Percentiles rank a stretch among this genome's conserved stretches.
phyloP scores from a whole-genome alignment of 768 basidiomycete species.

The Mrakia gelida region DNA sequence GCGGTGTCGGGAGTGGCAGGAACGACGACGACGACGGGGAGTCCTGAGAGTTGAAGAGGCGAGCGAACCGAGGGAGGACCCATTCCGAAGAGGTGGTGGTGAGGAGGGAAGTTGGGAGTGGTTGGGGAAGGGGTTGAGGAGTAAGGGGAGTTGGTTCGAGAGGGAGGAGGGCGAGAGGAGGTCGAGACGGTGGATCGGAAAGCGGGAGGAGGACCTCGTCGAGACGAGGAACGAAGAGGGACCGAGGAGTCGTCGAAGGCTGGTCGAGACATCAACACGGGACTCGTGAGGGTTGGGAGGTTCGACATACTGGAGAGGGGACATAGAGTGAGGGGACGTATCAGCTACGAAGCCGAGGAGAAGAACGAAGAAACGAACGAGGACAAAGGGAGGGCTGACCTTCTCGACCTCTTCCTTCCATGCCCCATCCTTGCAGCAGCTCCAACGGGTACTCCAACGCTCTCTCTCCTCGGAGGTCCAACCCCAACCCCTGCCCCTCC shows the following conservation, averaged over 20 bases:
- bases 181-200: background rate
- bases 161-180: conserved; percentile 5
- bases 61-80: background rate
- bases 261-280: background rate
- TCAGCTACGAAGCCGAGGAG: background rate
- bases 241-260: background rate
- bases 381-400: background rate
- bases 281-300: background rate
- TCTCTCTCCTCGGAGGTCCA: conserved; percentile 3
- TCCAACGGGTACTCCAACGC: background rate
- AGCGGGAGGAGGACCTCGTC: conserved; percentile 4
- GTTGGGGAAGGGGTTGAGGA: background rate
- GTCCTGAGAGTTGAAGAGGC: conserved; percentile 8
- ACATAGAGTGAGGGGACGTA: background rate
- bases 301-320: background rate
- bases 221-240: background rate
- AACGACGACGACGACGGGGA: conserved; percentile 17
- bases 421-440: conserved; percentile 1
- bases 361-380: background rate
- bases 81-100: conserved; percentile 6
- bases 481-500: background rate
- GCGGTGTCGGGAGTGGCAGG: conserved; percentile 14
- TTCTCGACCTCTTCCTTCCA: conserved; percentile 12
- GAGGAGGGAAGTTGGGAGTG: background rate
- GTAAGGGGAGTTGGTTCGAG: background rate